phyloP scores from a whole-genome alignment of 2,329 filamentous ascomycete species.

The Sporothrix globosa region DNA sequence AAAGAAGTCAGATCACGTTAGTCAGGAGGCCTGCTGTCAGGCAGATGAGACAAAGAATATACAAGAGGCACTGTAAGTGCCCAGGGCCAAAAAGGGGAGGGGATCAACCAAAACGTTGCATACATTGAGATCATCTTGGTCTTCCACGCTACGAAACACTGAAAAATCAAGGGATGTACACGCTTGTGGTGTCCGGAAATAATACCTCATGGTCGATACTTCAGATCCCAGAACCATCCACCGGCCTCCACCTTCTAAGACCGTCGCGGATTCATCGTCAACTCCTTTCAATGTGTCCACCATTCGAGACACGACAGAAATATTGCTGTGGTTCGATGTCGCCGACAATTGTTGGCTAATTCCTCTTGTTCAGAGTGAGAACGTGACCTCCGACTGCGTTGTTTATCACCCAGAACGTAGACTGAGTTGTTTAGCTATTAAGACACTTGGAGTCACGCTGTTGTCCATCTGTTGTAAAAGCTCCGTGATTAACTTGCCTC shows the following conservation, averaged over 20 bases:
- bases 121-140: not conserved
- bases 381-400: too few relatives aligned
- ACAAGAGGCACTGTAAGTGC: not conserved
- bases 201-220: not conserved
- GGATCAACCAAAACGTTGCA: not conserved
- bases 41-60: constrained; percentile 25
- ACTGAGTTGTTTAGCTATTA: too few relatives aligned
- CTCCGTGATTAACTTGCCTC: not conserved
- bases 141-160: not conserved
- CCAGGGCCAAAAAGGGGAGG: not conserved
- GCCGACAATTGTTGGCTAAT: too few relatives aligned
- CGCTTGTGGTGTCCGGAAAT: not conserved
- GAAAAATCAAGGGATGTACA: not conserved
- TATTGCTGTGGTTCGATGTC: too few relatives aligned
- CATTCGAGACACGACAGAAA: not conserved
- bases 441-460: not conserved
- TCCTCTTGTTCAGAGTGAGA: too few relatives aligned
- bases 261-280: not conserved
- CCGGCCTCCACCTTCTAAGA: not conserved
- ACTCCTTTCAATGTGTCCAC: not conserved
- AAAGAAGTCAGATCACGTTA: not conserved
- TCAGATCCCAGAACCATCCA: not conserved
- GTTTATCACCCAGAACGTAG: too few relatives aligned
- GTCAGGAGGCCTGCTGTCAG: not conserved
- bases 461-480: not conserved